Evolutionary conservation across 305 asterid species (phyloP).

Genomic region (Solanum aculeatissimum): DNA sequence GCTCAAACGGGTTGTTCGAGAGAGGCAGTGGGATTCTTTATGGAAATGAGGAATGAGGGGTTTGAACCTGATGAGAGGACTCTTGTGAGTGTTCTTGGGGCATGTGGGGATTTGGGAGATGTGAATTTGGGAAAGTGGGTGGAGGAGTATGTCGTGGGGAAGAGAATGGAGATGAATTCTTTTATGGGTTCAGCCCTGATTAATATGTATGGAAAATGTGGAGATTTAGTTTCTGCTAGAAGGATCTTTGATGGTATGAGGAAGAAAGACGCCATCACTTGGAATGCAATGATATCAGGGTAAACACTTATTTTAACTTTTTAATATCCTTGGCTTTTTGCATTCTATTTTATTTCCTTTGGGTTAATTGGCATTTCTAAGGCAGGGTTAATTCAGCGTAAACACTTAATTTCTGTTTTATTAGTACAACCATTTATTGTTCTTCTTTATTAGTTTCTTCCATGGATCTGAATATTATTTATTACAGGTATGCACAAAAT

Average conservation of each 20-base stretch:
- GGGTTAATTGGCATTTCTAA: too few relatives aligned
- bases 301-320: not conserved
- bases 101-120: slow-evolving; percentile 68
- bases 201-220: slow-evolving; percentile 68
- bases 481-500: slow-evolving; percentile 66
- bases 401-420: not conserved
- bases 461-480: not conserved
- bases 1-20: slow-evolving; percentile 43
- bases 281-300: slow-evolving; percentile 93
- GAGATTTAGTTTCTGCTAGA: slow-evolving; percentile 56
- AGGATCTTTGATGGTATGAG: slow-evolving; percentile 33
- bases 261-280: slow-evolving; percentile 49
- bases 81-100: slow-evolving; percentile 60
- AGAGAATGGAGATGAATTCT: slow-evolving; percentile 37
- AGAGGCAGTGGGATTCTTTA: slow-evolving; percentile 54
- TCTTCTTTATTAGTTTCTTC: not conserved
- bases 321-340: not conserved
- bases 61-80: slow-evolving; percentile 70
- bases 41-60: slow-evolving; percentile 41
- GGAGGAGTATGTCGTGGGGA: slow-evolving; percentile 30
- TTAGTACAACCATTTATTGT: not conserved
- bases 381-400: too few relatives aligned
- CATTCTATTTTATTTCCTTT: not conserved
- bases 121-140: slow-evolving; percentile 47
- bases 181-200: slow-evolving; percentile 66